phyloP scores from a whole-genome alignment of 768 basidiomycete genomes.

The Dentipellis fragilis region DNA sequence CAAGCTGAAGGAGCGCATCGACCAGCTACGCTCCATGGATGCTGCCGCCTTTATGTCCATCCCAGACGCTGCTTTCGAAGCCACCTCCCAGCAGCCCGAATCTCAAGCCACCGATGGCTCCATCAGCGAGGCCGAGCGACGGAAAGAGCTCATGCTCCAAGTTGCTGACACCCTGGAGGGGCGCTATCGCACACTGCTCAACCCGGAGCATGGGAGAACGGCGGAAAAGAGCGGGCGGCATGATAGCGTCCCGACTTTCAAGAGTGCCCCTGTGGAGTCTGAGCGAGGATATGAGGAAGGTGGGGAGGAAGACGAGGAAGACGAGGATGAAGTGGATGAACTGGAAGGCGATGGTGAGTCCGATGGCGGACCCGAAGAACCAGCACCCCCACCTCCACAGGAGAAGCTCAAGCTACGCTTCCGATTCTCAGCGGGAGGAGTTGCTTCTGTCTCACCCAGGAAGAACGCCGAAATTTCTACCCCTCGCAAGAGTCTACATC shows the following conservation, averaged over 20 bases:
- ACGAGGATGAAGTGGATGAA: constrained; percentile 2
- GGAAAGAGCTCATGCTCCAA: constrained; percentile 65
- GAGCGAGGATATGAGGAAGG: neutral
- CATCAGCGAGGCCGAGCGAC: constrained; percentile 31
- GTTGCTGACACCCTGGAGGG: constrained; percentile 57
- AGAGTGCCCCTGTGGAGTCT: neutral
- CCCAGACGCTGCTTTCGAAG: constrained; percentile 42
- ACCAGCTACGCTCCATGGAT: constrained; percentile 72
- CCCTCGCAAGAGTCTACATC: neutral
- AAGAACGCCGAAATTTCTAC: neutral
- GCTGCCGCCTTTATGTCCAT: constrained; percentile 55
- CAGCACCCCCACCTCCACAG: neutral
- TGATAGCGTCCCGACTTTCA: constrained; percentile 1
- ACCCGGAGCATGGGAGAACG: constrained; percentile 20
- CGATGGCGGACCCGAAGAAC: neutral
- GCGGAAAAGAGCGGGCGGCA: constrained; percentile 4
- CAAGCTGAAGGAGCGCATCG: constrained; percentile 82
- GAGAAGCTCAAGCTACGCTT: constrained; percentile 16
- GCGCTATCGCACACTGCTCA: constrained; percentile 66
- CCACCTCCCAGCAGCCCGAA: constrained; percentile 19
- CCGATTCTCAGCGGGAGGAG: constrained; percentile 24
- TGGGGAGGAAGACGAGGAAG: constrained; percentile 3
- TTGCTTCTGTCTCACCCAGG: constrained; percentile 25
- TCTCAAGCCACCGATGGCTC: constrained; percentile 18
- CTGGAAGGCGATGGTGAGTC: constrained; percentile 3